These are phyloP conservation scores for Trichoderma orchidacearum DNA, from an alignment of 495 filamentous ascomycete genomes.

Conservation along the genomic window DNA sequence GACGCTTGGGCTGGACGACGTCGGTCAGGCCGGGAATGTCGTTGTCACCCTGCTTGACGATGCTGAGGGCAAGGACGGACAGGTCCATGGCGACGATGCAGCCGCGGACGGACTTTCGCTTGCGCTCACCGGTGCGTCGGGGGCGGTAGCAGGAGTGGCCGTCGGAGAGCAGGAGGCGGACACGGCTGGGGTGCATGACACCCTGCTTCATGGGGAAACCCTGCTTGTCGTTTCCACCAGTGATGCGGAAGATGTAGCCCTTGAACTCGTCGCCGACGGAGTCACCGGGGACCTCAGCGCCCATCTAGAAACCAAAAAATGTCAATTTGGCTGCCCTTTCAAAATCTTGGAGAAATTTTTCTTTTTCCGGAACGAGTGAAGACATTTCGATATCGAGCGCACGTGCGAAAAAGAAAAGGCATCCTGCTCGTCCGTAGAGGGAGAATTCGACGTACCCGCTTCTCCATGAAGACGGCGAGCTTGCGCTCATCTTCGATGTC, in stretches of 20 bases:
- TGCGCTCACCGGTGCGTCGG: slow-evolving; percentile 93
- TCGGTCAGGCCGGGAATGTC: slow-evolving; percentile 95
- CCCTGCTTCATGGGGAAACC: slow-evolving; percentile 99
- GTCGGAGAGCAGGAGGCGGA: slow-evolving; percentile 81
- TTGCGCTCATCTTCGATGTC: slow-evolving; percentile 96
- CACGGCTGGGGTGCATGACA: slow-evolving; percentile 95
- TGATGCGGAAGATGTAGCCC: slow-evolving; percentile 97
- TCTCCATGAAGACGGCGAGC: slow-evolving; percentile 45
- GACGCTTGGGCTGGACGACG: slow-evolving; percentile 89
- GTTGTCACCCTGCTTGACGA: slow-evolving; percentile 93
- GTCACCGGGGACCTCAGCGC: slow-evolving; percentile 87
- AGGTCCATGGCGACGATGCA: slow-evolving; percentile 96
- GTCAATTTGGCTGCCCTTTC: slow-evolving; percentile 4
- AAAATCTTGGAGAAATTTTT: background rate
- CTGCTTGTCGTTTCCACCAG: slow-evolving; percentile 99
- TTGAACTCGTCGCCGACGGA: slow-evolving; percentile 96
- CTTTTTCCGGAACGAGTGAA: background rate
- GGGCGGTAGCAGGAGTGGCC: slow-evolving; percentile 97
- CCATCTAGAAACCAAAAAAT: slow-evolving; percentile 51
- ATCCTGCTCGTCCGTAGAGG: background rate
- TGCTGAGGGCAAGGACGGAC: slow-evolving; percentile 77
- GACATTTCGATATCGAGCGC: slow-evolving; percentile 4
- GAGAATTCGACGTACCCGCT: slow-evolving; percentile 16
- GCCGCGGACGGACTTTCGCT: slow-evolving; percentile 94
- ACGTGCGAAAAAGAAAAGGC: slow-evolving; percentile 6